phyloP scores from a whole-genome alignment of 2,329 filamentous ascomycete species.

The Erysiphe neolycopersici region DNA sequence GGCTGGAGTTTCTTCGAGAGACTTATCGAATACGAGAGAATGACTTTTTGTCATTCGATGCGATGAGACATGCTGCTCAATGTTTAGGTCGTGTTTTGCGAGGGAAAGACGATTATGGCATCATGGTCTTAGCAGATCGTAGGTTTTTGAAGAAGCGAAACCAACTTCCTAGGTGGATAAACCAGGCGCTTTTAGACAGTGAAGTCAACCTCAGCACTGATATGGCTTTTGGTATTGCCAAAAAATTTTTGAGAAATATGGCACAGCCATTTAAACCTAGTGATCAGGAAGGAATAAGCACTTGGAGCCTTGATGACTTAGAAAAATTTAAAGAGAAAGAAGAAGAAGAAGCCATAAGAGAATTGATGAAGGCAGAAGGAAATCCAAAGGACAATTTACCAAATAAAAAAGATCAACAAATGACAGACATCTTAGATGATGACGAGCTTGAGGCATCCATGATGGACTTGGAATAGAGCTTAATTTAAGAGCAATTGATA shows the following conservation, averaged over 20 bases:
- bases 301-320: constrained; percentile 64
- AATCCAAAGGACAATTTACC: not conserved
- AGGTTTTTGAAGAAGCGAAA: constrained; percentile 75
- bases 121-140: constrained; percentile 92
- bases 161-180: constrained; percentile 94
- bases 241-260: constrained; percentile 76
- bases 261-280: constrained; percentile 62
- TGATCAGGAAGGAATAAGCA: constrained; percentile 79
- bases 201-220: constrained; percentile 84
- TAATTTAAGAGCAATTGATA: not conserved
- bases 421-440: constrained; percentile 10
- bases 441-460: constrained; percentile 23
- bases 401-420: constrained; percentile 3
- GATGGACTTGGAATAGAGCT: constrained; percentile 16
- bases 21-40: constrained; percentile 93
- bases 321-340: constrained; percentile 51
- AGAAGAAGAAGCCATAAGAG: constrained; percentile 38
- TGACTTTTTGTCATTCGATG: constrained; percentile 94
- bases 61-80: constrained; percentile 96
- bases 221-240: constrained; percentile 72
- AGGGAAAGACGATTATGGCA: constrained; percentile 97
- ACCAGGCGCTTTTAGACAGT: constrained; percentile 57
- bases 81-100: constrained; percentile 82
- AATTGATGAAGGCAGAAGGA: constrained; percentile 22
- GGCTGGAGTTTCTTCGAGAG: constrained; percentile 86